A percentile compares a stretch with the other conserved stretches of the same genome.
phyloP scores from a whole-genome alignment of 1,139 yeast species.

The Pichia sp. region DNA sequence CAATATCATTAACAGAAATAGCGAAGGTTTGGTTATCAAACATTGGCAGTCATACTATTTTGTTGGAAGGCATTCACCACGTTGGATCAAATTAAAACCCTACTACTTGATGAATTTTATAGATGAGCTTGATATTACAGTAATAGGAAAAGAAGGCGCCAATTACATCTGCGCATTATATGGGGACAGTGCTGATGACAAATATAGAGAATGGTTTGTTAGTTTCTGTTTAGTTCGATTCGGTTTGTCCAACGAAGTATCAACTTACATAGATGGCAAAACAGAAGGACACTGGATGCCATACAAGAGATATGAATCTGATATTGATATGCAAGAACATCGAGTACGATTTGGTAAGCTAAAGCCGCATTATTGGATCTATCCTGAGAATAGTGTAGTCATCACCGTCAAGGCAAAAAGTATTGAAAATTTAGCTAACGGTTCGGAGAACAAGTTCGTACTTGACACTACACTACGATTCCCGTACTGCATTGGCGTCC shows the following conservation, averaged over 20 bases:
- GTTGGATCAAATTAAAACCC: conserved; percentile 88
- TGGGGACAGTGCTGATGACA: conserved; percentile 9
- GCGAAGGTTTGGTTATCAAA: conserved; percentile 84
- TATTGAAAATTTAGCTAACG: background rate
- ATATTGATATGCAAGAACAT: conserved; percentile 33
- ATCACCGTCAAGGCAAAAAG: conserved; percentile 73
- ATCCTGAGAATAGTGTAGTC: conserved; percentile 72
- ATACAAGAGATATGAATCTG: conserved; percentile 29
- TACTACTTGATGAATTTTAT: conserved; percentile 85
- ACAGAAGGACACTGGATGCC: conserved; percentile 61
- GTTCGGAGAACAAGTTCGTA: conserved; percentile 45
- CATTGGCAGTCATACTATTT: conserved; percentile 55
- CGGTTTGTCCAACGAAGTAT: conserved; percentile 68
- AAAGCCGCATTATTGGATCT: conserved; percentile 71
- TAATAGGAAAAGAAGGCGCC: conserved; percentile 57
- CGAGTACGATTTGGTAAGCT: conserved; percentile 55
- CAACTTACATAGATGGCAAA: conserved; percentile 50
- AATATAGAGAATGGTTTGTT: conserved; percentile 33
- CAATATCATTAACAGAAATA: conserved; percentile 54
- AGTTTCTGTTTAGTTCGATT: conserved; percentile 82
- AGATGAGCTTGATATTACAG: conserved; percentile 73
- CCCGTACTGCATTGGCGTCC: conserved; percentile 63
- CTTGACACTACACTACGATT: conserved; percentile 70
- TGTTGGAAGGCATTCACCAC: conserved; percentile 53
- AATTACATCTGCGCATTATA: conserved; percentile 18